A percentile compares a stretch with the other conserved stretches of the same genome.
Evolutionary conservation across 306 rosid genomes (phyloP).

Genomic region (Clitoria ternatea): DNA sequence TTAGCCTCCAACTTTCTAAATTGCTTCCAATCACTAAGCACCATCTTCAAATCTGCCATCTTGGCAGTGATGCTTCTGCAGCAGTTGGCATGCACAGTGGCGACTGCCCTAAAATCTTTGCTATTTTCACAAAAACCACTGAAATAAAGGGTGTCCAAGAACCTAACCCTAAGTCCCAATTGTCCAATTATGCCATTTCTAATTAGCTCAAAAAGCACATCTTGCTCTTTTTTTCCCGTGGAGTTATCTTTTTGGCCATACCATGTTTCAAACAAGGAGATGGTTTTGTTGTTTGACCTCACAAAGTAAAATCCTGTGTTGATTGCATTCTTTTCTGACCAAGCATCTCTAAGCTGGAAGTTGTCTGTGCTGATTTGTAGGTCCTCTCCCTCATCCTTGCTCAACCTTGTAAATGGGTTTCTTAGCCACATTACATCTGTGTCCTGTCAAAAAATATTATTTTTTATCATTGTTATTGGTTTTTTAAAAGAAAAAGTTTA

Average conservation of each 20-base stretch:
- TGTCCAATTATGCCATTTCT: constrained; percentile 31
- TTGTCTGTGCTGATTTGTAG: constrained; percentile 61
- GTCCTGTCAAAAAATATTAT: constrained; percentile 52
- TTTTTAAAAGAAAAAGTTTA: too few relatives aligned
- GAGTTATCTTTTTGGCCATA: constrained; percentile 51
- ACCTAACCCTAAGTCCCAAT: constrained; percentile 56
- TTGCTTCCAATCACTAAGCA: constrained; percentile 64
- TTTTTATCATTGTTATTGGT: too few relatives aligned
- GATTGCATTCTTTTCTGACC: constrained; percentile 37
- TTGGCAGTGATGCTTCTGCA: constrained; percentile 71
- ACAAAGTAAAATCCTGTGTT: constrained; percentile 77
- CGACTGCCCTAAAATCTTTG: constrained; percentile 45
- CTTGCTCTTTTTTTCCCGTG: constrained; percentile 66
- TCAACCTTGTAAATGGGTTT: constrained; percentile 56
- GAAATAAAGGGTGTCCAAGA: constrained; percentile 63
- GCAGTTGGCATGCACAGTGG: constrained; percentile 78
- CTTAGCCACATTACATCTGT: constrained; percentile 86
- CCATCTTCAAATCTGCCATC: constrained; percentile 40
- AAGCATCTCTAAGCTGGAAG: constrained; percentile 44
- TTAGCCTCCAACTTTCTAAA: constrained; percentile 26
- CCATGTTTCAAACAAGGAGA: constrained; percentile 61
- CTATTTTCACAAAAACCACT: constrained; percentile 89
- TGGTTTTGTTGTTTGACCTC: constrained; percentile 62
- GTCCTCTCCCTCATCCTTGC: constrained; percentile 51
- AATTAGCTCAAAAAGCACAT: constrained; percentile 49